Percentiles rank a stretch among this genome's conserved stretches.
Evolutionary conservation across 1,284 basidiomycete genomes (phyloP).

Genomic region (Coniophora puteana): DNA sequence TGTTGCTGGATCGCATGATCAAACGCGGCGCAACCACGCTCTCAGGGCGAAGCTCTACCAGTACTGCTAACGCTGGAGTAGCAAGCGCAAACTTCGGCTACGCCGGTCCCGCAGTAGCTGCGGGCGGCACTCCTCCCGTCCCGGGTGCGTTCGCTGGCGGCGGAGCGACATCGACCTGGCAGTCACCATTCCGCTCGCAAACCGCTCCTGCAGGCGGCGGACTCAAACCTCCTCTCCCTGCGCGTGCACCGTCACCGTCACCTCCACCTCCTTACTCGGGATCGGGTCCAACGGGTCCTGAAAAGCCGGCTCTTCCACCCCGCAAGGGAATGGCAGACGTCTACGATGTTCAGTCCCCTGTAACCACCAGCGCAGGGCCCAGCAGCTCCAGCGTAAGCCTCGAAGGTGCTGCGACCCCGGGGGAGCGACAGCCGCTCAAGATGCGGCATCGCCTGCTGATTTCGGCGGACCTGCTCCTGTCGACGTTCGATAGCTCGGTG

Average conservation of each 20-base stretch:
- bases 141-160: slow-evolving; percentile 1
- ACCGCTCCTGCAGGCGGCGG: neutral
- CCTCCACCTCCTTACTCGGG: slow-evolving; percentile 15
- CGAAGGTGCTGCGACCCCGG: slow-evolving; percentile 4
- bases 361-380: slow-evolving; percentile 13
- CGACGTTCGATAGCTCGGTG: slow-evolving; percentile 66
- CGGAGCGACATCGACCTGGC: neutral
- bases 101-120: neutral
- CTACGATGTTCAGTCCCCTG: slow-evolving; percentile 11
- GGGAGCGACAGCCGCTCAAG: slow-evolving; percentile 19
- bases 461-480: slow-evolving; percentile 70
- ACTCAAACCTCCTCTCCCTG: slow-evolving; percentile 15
- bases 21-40: slow-evolving; percentile 42
- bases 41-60: slow-evolving; percentile 34
- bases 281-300: slow-evolving; percentile 7
- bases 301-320: slow-evolving; percentile 36
- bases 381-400: slow-evolving; percentile 29
- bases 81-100: neutral
- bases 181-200: neutral
- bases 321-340: slow-evolving; percentile 28
- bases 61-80: neutral
- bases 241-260: slow-evolving; percentile 11
- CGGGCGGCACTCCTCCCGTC: neutral
- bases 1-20: slow-evolving; percentile 61
- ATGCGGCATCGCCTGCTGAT: slow-evolving; percentile 50